A percentile compares a stretch with the other conserved stretches of the same genome.
Conservation (phyloP, 148 eudicot species). For the Hydrangea macrophylla region DNA sequence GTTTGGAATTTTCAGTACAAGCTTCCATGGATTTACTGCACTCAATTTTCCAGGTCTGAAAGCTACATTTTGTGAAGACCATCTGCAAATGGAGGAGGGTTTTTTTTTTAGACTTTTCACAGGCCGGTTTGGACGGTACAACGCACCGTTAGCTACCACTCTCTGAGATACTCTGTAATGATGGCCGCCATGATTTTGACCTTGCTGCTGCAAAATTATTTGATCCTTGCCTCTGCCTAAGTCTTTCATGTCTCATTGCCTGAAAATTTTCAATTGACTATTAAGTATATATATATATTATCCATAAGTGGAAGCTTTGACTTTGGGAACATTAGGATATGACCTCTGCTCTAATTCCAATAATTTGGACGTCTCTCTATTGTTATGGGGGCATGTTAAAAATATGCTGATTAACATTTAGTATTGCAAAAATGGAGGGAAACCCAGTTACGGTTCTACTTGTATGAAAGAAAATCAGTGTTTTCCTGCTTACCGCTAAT, state of each 20-base stretch:
- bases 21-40: slow-evolving; percentile 7
- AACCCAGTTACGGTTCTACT: too few relatives aligned
- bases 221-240: slow-evolving; percentile 40
- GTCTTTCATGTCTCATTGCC: slow-evolving; percentile 41
- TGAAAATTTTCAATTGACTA: slow-evolving; percentile 16
- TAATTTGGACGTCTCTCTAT: neutral
- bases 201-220: slow-evolving; percentile 28
- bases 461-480: neutral
- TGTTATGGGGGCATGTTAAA: neutral
- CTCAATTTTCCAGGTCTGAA: neutral
- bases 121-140: neutral
- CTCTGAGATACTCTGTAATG: slow-evolving; percentile 83
- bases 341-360: neutral
- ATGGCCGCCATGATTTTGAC: slow-evolving; percentile 79
- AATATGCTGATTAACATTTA: too few relatives aligned
- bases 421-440: neutral
- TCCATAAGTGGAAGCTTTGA: neutral
- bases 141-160: slow-evolving; percentile 29
- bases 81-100: slow-evolving; percentile 6
- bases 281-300: slow-evolving; percentile 19
- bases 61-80: neutral
- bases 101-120: slow-evolving; percentile 9
- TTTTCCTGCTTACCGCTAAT: too few relatives aligned
- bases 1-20: neutral
- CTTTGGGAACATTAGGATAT: too few relatives aligned